Conservation (phyloP, 495 filamentous ascomycete species). For the Tuber aestivum region DNA sequence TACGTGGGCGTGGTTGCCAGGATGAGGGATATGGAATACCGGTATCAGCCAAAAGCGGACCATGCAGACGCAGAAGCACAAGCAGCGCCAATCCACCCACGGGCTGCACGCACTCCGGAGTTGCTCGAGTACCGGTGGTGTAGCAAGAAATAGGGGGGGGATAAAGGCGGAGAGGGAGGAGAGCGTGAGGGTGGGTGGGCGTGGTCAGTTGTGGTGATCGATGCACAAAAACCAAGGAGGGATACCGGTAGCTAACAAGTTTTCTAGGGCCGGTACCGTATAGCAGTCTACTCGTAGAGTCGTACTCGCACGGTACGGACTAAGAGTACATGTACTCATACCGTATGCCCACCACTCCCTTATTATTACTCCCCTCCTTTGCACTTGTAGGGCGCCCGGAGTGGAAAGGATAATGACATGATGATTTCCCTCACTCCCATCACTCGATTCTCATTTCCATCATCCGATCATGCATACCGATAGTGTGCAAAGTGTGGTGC, state of each 20-base stretch:
- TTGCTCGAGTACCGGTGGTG: not conserved
- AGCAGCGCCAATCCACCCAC: not conserved
- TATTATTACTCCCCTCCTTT: not conserved
- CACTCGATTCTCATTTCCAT: not conserved
- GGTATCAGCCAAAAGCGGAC: not conserved
- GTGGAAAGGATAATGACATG: not conserved
- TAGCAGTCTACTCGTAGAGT: too few relatives aligned
- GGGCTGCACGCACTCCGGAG: not conserved
- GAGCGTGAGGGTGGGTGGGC: constrained; percentile 2
- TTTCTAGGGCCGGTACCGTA: not conserved
- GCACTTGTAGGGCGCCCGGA: not conserved
- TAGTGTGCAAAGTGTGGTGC: not conserved
- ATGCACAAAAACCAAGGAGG: not conserved
- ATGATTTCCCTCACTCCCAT: not conserved
- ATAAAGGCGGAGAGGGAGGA: not conserved
- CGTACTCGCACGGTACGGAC: too few relatives aligned
- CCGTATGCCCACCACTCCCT: not conserved
- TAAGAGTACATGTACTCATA: too few relatives aligned
- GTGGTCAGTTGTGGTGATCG: constrained; percentile 17
- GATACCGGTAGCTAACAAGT: constrained; percentile 6
- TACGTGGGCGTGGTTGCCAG: not conserved
- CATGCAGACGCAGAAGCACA: constrained; percentile 4
- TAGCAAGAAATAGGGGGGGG: not conserved
- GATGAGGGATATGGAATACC: not conserved
- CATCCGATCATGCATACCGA: not conserved